A percentile compares a stretch with the other conserved stretches of the same genome.
Evolutionary conservation across 139 green algal species (phyloP).

Genomic region (Coccomyxa sp.): DNA sequence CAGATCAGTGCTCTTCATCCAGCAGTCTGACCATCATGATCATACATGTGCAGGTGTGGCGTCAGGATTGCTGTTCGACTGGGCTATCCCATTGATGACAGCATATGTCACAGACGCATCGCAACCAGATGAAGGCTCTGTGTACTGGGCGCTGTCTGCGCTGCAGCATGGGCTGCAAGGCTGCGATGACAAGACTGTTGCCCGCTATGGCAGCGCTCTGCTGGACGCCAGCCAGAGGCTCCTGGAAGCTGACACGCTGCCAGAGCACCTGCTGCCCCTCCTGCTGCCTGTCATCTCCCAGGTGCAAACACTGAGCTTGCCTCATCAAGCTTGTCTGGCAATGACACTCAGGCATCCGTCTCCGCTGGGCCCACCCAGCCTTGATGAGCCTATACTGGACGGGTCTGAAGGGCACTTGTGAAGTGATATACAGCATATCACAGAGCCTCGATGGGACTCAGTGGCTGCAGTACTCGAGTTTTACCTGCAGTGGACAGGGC

Average conservation of each 20-base stretch:
- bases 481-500: too few relatives aligned
- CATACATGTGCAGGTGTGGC: conserved; percentile 14
- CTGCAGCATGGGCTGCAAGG: conserved; percentile 30
- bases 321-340: too few relatives aligned
- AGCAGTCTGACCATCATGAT: too few relatives aligned
- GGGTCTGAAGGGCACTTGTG: too few relatives aligned
- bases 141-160: conserved; percentile 18
- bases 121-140: neutral
- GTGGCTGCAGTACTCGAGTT: too few relatives aligned
- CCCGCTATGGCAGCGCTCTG: conserved; percentile 26
- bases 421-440: too few relatives aligned
- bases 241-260: conserved; percentile 27
- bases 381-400: too few relatives aligned
- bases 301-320: neutral
- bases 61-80: conserved; percentile 35
- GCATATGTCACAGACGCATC: neutral
- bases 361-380: too few relatives aligned
- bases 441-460: too few relatives aligned
- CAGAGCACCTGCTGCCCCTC: conserved; percentile 19
- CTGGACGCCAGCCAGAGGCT: conserved; percentile 21
- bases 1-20: too few relatives aligned
- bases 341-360: too few relatives aligned
- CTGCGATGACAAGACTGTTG: conserved; percentile 21
- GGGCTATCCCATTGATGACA: conserved; percentile 30
- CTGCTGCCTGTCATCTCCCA: conserved; percentile 21